Conservation (phyloP, 1,139 yeast species). For the Yamadazyma kanchanaburiensis region DNA sequence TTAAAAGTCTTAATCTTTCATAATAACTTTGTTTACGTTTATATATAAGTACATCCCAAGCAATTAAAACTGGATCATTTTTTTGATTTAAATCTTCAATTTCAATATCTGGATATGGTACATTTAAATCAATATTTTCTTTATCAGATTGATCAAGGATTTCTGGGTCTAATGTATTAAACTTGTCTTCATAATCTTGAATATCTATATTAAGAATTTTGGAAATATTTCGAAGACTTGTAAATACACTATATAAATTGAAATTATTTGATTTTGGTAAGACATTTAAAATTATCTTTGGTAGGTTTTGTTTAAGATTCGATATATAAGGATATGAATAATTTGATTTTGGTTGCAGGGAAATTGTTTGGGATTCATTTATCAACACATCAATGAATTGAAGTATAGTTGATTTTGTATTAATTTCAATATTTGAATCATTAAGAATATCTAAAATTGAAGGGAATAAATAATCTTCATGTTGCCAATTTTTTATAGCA, state of each 20-base stretch:
- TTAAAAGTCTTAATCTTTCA: slow-evolving; percentile 38
- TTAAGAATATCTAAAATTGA: slow-evolving; percentile 67
- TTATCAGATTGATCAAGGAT: slow-evolving; percentile 34
- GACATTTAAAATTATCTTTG: slow-evolving; percentile 47
- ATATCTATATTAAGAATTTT: slow-evolving; percentile 30
- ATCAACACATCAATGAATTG: slow-evolving; percentile 65
- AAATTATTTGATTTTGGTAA: slow-evolving; percentile 48
- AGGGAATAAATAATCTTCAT: slow-evolving; percentile 70
- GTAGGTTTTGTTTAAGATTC: slow-evolving; percentile 37
- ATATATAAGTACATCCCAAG: slow-evolving; percentile 49
- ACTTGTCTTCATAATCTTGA: slow-evolving; percentile 22
- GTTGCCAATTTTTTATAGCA: slow-evolving; percentile 55
- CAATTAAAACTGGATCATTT: slow-evolving; percentile 28
- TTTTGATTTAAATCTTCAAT: slow-evolving; percentile 23
- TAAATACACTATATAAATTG: slow-evolving; percentile 46
- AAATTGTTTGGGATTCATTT: slow-evolving; percentile 30
- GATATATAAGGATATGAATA: slow-evolving; percentile 45
- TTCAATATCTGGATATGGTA: slow-evolving; percentile 29
- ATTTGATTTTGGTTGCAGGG: slow-evolving; percentile 30
- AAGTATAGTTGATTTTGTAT: slow-evolving; percentile 62
- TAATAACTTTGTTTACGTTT: slow-evolving; percentile 51
- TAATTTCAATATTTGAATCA: slow-evolving; percentile 46
- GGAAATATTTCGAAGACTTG: slow-evolving; percentile 37
- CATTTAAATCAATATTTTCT: slow-evolving; percentile 27
- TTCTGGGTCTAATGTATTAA: slow-evolving; percentile 20